phyloP scores from a whole-genome alignment of 23 red algal genomes.

The Gracilariopsis chorda region DNA sequence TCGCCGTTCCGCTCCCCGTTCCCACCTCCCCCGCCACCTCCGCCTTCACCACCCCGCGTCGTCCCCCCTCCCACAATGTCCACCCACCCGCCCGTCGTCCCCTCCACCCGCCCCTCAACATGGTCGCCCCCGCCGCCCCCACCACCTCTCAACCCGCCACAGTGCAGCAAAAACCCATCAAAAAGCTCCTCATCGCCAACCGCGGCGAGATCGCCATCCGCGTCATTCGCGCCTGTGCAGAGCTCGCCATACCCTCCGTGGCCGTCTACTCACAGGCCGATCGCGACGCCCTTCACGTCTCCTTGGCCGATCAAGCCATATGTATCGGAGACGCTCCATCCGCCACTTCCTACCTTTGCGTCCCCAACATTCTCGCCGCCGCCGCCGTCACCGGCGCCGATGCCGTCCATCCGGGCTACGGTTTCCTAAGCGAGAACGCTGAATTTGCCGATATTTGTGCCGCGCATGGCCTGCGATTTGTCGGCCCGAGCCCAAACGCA shows the following conservation, averaged over 20 bases:
- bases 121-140: background rate
- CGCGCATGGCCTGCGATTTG: constrained; percentile 70
- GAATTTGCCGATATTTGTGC: constrained; percentile 83
- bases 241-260: constrained; percentile 82
- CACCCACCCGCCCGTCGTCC: background rate
- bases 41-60: background rate
- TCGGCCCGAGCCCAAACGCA: constrained; percentile 70
- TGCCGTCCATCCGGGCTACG: constrained; percentile 94
- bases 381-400: constrained; percentile 67
- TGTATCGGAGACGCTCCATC: constrained; percentile 80
- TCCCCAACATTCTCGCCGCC: constrained; percentile 77
- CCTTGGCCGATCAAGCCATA: constrained; percentile 86
- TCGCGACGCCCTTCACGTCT: constrained; percentile 76
- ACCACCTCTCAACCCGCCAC: background rate
- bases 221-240: constrained; percentile 83
- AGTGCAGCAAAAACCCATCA: constrained; percentile 4
- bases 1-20: background rate
- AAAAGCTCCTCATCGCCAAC: constrained; percentile 85
- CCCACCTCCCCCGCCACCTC: background rate
- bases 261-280: constrained; percentile 89
- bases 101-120: background rate
- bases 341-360: constrained; percentile 74
- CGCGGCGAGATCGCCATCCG: constrained; percentile 97
- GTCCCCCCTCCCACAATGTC: background rate
- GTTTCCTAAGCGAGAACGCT: constrained; percentile 97